Evolutionary conservation across 768 basidiomycete genomes (phyloP).

Genomic region (Chalciporus piperatus): DNA sequence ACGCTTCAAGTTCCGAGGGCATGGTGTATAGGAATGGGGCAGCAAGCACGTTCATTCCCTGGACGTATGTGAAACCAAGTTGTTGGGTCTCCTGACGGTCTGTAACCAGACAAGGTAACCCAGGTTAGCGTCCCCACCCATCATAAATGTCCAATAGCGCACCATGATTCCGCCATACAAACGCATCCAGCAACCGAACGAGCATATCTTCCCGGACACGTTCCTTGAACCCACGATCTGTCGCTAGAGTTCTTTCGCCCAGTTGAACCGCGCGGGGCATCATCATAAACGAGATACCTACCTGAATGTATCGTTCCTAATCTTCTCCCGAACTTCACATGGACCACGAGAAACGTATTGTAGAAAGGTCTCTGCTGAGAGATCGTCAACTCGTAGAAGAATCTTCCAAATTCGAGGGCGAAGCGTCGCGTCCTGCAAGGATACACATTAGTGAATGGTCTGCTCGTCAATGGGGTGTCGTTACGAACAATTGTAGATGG

Average conservation of each 20-base stretch:
- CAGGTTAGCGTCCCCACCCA: not conserved
- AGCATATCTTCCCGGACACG: slow-evolving; percentile 97
- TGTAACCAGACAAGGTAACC: slow-evolving; percentile 26
- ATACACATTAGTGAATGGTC: slow-evolving; percentile 3
- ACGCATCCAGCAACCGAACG: slow-evolving; percentile 93
- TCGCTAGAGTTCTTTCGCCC: slow-evolving; percentile 75
- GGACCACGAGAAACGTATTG: slow-evolving; percentile 80
- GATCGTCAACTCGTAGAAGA: slow-evolving; percentile 73
- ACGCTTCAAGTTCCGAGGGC: slow-evolving; percentile 98
- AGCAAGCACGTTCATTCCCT: slow-evolving; percentile 98
- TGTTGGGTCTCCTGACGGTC: slow-evolving; percentile 77
- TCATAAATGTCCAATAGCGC: slow-evolving; percentile 9
- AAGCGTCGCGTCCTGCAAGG: slow-evolving; percentile 69
- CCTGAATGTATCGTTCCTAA: slow-evolving; percentile 96
- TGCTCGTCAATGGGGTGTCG: not conserved
- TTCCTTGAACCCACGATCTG: slow-evolving; percentile 96
- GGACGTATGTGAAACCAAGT: slow-evolving; percentile 92
- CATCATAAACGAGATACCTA: slow-evolving; percentile 24
- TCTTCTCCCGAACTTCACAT: slow-evolving; percentile 86
- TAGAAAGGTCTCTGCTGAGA: slow-evolving; percentile 74
- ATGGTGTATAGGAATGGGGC: slow-evolving; percentile 97
- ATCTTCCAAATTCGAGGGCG: slow-evolving; percentile 95
- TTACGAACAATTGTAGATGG: slow-evolving; percentile 70
- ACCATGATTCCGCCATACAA: slow-evolving; percentile 96
- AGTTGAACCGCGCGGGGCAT: not conserved